Evolutionary conservation across 768 basidiomycete species (phyloP).

Genomic region (Boletellus sp.): DNA sequence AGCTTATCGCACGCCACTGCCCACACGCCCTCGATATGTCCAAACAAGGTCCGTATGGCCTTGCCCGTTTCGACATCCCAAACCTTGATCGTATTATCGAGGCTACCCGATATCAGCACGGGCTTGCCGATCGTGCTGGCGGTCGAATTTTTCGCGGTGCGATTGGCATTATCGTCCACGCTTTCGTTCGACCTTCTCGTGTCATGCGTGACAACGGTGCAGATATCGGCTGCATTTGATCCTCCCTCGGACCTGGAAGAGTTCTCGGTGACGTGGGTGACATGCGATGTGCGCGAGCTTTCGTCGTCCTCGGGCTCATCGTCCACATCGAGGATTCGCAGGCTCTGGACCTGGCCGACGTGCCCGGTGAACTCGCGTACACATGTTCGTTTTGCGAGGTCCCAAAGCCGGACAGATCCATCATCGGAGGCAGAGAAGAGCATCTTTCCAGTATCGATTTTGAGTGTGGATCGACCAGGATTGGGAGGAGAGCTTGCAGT

Average conservation of each 20-base stretch:
- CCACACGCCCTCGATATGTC: conserved; percentile 99
- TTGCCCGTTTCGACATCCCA: conserved; percentile 93
- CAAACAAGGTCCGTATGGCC: conserved; percentile 80
- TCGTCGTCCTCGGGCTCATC: conserved; percentile 38
- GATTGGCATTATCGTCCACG: conserved; percentile 12
- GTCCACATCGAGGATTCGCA: conserved; percentile 72
- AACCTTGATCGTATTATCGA: conserved; percentile 93
- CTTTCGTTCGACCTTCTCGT: conserved; percentile 7
- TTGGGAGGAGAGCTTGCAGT: conserved; percentile 7
- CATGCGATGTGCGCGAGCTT: conserved; percentile 7
- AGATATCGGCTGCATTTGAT: conserved; percentile 19
- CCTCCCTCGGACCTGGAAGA: conserved; percentile 11
- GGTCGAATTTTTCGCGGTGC: background rate
- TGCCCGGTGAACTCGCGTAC: conserved; percentile 85
- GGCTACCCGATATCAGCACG: conserved; percentile 80
- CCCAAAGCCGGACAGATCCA: conserved; percentile 91
- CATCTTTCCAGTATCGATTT: conserved; percentile 85
- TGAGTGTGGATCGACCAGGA: conserved; percentile 36
- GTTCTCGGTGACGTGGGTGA: conserved; percentile 14
- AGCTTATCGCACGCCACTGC: conserved; percentile 89
- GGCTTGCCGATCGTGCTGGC: conserved; percentile 34
- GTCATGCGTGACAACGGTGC: conserved; percentile 31
- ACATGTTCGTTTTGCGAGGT: conserved; percentile 75
- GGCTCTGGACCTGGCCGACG: conserved; percentile 90
- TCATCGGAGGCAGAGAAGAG: conserved; percentile 97